Percentiles rank a stretch among this genome's conserved stretches.
These are phyloP conservation scores for Tricholoma saponaceum DNA, from an alignment of 768 basidiomycete genomes.

Conservation along the genomic window DNA sequence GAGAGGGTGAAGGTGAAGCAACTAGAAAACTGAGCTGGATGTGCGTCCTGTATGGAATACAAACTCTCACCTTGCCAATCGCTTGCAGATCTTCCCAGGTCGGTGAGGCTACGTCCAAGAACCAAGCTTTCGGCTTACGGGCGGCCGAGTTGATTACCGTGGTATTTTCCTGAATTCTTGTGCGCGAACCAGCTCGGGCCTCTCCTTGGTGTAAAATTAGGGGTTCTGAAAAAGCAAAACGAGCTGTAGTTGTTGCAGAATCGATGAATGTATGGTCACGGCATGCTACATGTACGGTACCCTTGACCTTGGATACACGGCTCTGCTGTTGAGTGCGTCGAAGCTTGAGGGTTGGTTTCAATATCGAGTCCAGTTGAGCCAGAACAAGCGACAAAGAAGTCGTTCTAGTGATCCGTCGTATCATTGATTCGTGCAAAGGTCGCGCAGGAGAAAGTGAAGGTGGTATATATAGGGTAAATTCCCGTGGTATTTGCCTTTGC, in stretches of 20 bases:
- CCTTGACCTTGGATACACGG: slow-evolving; percentile 11
- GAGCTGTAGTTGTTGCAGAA: slow-evolving; percentile 13
- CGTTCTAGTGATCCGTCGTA: slow-evolving; percentile 34
- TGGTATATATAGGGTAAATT: slow-evolving; percentile 65
- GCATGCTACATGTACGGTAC: slow-evolving; percentile 5
- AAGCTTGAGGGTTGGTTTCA: slow-evolving; percentile 36
- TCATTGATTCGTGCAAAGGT: slow-evolving; percentile 3
- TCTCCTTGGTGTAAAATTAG: background rate
- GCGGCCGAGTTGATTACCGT: background rate
- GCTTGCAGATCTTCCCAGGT: slow-evolving; percentile 85
- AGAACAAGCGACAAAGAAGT: slow-evolving; percentile 45
- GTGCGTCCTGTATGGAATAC: background rate
- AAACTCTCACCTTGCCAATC: slow-evolving; percentile 65
- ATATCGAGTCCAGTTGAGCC: slow-evolving; percentile 42
- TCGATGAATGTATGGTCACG: slow-evolving; percentile 11
- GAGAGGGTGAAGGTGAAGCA: slow-evolving; percentile 85
- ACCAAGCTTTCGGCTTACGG: slow-evolving; percentile 65
- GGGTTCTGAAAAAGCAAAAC: slow-evolving; percentile 1
- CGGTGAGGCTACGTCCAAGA: slow-evolving; percentile 85
- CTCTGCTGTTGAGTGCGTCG: slow-evolving; percentile 24
- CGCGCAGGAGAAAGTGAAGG: slow-evolving; percentile 20
- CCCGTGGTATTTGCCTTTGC: slow-evolving; percentile 53
- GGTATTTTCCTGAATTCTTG: background rate
- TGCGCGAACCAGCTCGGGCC: background rate
- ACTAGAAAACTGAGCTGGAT: slow-evolving; percentile 32